Evolutionary conservation across 164 flowering plant species (phyloP), one percentile per base, ranked within the genome.

Genomic region (Paratinospora sagittata): DNA sequence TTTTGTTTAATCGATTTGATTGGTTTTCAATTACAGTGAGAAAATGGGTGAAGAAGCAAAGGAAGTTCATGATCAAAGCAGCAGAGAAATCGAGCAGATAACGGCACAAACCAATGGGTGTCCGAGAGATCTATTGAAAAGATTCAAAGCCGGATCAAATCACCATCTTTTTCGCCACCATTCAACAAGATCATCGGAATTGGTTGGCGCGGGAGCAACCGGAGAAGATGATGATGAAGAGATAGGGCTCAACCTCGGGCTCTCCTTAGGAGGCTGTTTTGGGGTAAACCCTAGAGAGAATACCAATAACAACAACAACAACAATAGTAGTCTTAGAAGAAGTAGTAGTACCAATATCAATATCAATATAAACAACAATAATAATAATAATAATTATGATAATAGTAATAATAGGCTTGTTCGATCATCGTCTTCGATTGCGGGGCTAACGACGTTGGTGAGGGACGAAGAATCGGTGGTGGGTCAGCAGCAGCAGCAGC

Each of bases 241-340:
- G 30, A 70, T 90, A 16, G 97, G 90, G 85, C 84, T 95, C 52
- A 91, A 85, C 79, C 88, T 95, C 0, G 97, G 97, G 60, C 79
- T 95, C 17, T 95, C 99, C 7, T 73, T 95, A 13, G 95, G 93
- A 0, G 98, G 99, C 8, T 77, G 89, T 68, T 95, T 95, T 71
- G 98, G 99, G 19, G 84, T 93, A 8, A 93, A 91, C 66, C 85
- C 82, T 36, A 74, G 68, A 10, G 75, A 83, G 27, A 85, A 77
- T 30, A 30, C 34, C 34, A 30, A 30, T 30, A 30, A 30, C 34
- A 30, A 30, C 34, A 30, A 30, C 34, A 30, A 30, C 34, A 30
- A 30, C 4, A 30, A 30, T 30, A 30, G 34, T 30, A 30, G 34
- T 30, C 34, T 30, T 30, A 30, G 34, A 30, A 30, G 34, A 30